A percentile compares a stretch with the other conserved stretches of the same genome.
phyloP scores from a whole-genome alignment of 495 filamentous ascomycete genomes.

The Trichoderma asperelloides region DNA sequence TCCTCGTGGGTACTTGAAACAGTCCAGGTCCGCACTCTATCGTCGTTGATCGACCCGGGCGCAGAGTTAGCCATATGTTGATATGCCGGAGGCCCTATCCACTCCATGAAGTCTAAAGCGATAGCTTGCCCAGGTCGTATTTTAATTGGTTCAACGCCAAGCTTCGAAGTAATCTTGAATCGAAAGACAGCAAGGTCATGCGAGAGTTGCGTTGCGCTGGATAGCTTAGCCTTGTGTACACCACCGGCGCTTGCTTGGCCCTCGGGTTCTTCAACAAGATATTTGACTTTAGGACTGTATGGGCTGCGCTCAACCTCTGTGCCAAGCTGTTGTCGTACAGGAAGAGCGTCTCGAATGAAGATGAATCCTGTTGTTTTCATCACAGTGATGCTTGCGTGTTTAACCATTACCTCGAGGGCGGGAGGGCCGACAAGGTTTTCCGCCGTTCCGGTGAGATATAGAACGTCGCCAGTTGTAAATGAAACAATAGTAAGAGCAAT shows the following conservation, averaged over 20 bases:
- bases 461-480: neutral
- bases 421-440: neutral
- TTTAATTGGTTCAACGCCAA: neutral
- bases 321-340: neutral
- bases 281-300: constrained; percentile 3
- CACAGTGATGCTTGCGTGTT: neutral
- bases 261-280: neutral
- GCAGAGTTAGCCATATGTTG: constrained; percentile 4
- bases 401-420: neutral
- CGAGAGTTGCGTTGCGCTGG: neutral
- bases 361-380: neutral
- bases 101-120: neutral
- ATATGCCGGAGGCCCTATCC: neutral
- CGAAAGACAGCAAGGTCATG: neutral
- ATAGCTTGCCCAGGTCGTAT: neutral
- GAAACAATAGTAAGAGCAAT: neutral
- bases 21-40: neutral
- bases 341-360: neutral
- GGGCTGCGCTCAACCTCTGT: neutral
- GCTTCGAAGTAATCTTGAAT: neutral
- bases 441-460: neutral
- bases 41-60: neutral
- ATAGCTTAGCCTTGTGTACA: neutral
- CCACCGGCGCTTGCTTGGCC: neutral
- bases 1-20: neutral